These are phyloP conservation scores for Hylodesmum podocarpum DNA, from an alignment of 306 rosid genomes.

Conservation along the genomic window DNA sequence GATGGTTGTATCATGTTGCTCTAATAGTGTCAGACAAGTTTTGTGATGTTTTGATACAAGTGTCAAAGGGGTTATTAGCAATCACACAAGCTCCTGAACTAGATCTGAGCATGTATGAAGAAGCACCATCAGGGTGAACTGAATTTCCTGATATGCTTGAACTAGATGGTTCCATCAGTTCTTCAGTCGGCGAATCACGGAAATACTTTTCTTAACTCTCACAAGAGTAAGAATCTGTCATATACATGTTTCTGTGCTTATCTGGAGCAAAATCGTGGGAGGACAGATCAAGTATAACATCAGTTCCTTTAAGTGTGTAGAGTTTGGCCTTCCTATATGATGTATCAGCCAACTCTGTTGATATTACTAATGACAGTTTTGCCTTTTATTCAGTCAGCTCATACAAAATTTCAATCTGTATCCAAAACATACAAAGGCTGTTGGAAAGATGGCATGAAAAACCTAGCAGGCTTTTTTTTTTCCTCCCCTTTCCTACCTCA, in stretches of 20 bases:
- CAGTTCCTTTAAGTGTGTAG: constrained; percentile 62
- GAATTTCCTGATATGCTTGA: constrained; percentile 63
- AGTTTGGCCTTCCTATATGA: constrained; percentile 62
- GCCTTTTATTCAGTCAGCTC: constrained; percentile 29
- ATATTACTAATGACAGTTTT: constrained; percentile 66
- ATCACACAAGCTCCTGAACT: constrained; percentile 43
- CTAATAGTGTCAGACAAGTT: too few relatives aligned
- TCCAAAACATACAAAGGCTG: constrained; percentile 32
- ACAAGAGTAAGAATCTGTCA: constrained; percentile 57
- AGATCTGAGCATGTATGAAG: constrained; percentile 37
- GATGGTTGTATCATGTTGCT: too few relatives aligned
- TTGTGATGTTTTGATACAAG: too few relatives aligned
- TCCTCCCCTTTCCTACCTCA: background rate
- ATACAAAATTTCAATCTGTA: constrained; percentile 35
- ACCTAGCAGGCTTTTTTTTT: background rate
- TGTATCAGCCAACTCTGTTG: constrained; percentile 59
- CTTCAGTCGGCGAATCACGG: constrained; percentile 73
- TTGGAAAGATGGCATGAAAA: constrained; percentile 8
- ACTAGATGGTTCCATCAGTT: constrained; percentile 51
- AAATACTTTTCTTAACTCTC: constrained; percentile 85
- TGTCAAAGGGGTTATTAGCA: constrained; percentile 43
- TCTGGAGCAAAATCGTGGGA: constrained; percentile 54
- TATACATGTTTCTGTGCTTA: constrained; percentile 47
- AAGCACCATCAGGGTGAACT: constrained; percentile 44
- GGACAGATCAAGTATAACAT: constrained; percentile 54